Evolutionary conservation across 1,284 basidiomycete species (phyloP), one percentile per base, ranked within the genome.

Genomic region (Mycosarcoma mackinlayi): DNA sequence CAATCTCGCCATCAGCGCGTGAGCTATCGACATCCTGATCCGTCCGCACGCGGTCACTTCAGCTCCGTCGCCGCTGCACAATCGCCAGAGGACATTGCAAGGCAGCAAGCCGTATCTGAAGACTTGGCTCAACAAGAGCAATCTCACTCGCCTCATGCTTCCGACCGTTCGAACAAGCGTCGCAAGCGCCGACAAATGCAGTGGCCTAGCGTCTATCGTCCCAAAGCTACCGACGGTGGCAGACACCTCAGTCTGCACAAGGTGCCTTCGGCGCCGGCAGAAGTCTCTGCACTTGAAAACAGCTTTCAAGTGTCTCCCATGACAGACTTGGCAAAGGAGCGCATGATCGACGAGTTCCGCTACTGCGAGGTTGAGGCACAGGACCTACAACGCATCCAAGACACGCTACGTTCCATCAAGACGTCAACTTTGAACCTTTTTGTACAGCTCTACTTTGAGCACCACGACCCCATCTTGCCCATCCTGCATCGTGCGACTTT

Each of bases 361-460:
- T 47, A 33, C 31, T 47, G 45, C n/a, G 33, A 47, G 23, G 45
- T 47, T 16, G 45, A 47, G 21, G 27, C 45, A 42, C 54, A 64
- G 21, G 27, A 41, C 21, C 27, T 39, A n/a, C 25, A 19, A 19
- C 47, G 47, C 6, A 38, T 38, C 39, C 49, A 40, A 11, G 39
- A 37, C 8, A 41, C 37, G 16, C 25, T 52, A 23, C 55, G 52
- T 2, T 23, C 23, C 23, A 30, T 53, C 57, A 24, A 30, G 13
- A 28, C 34, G 8, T 16, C 28, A 1, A 37, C 40, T 6, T 14
- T 54, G 24, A 54, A 62, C 34, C 18, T 57, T 21, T 40, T 65
- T 18, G 30, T 50, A 3, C 50, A 56, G 23, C 48, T 68, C 27
- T 63, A 35, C 39, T 63, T 62, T 31, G 45, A 58, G 42, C 42